Conservation (phyloP, 768 basidiomycete species). For the Kwoniella botswanensis region DNA sequence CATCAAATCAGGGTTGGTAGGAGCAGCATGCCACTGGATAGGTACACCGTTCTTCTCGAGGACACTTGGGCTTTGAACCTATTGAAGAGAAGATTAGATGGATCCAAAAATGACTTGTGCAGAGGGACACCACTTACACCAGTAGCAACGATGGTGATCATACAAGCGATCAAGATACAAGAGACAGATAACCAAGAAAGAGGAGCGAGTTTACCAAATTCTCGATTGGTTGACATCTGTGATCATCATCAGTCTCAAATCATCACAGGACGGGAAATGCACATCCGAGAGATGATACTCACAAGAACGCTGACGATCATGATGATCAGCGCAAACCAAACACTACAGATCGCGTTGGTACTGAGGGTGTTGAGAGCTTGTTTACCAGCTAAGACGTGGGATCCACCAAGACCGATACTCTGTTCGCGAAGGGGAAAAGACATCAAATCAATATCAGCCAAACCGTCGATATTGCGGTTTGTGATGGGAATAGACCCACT, state of each 20-base stretch:
- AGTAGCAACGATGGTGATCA: constrained; percentile 42
- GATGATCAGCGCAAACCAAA: constrained; percentile 36
- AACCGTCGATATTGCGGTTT: background rate
- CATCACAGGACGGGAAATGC: background rate
- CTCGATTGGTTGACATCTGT: constrained; percentile 39
- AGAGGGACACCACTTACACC: constrained; percentile 19
- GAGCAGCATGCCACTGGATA: constrained; percentile 34
- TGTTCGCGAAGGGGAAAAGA: constrained; percentile 2
- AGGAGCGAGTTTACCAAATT: constrained; percentile 33
- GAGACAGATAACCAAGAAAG: constrained; percentile 34
- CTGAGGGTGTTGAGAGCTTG: constrained; percentile 31
- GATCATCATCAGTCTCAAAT: background rate
- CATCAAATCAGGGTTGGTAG: constrained; percentile 31
- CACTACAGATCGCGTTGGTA: constrained; percentile 37
- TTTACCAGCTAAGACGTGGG: constrained; percentile 40
- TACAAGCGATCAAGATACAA: constrained; percentile 37
- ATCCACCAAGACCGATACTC: constrained; percentile 39
- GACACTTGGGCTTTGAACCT: constrained; percentile 25
- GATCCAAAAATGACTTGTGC: too few species aligned
- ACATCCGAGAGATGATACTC: constrained; percentile 6
- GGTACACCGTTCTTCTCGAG: constrained; percentile 36
- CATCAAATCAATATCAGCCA: too few species aligned
- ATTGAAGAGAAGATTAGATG: background rate
- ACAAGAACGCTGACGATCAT: constrained; percentile 34
- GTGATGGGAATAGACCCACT: constrained; percentile 11